Evolutionary conservation across 495 filamentous ascomycete species (phyloP), one percentile per base, ranked within the genome.

Genomic region (Geoglossum glabrum): DNA sequence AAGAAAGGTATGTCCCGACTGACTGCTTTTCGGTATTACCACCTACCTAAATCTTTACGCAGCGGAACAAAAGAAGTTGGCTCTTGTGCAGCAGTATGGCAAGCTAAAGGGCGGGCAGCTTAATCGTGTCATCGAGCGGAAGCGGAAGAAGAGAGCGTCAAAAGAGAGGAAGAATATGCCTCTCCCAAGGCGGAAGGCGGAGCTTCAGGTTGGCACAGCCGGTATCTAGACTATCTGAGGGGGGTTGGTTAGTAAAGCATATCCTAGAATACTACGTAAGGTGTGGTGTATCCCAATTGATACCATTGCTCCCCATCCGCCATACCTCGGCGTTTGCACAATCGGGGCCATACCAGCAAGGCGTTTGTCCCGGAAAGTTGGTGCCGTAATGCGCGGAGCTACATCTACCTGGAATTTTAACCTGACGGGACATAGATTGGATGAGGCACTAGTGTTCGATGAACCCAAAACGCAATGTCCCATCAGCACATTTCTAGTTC

Each of bases 91-190:
- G 64, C 81, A 83, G 68, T 96, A 84, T 64, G 73, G 78, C 60
- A 79, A 76, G 57, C 79, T 97, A 79, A 87, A 83, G 71, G 82
- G 81, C 54, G 82, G 80, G 70, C 80, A 96, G 68, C 75, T 87
- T 21, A 46, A 88, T 38, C 83, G 79, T 68, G 81, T 79, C 17
- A 80, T 95, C 60, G 87, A 92, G 75, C 74, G 84, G 64, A 76
- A 84, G 64, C 70, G 89, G 66, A 93, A 92, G 80, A 95, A 92
- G 83, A 68, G 81, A 21, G 77, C 83, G 28, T 72, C 77, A 0
- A 87, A 79, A 74, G 88, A 94, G 78, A 83, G 79, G 71, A 90
- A 81, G 76, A 72, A 77, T 59, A 78, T 90, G 81, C 87, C 87
- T 3, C 69, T 72, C 62, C 76, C 73, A 57, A 77, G 87, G 62